phyloP scores from a whole-genome alignment of 2,329 filamentous ascomycete genomes.

The Monosporascus sp. region DNA sequence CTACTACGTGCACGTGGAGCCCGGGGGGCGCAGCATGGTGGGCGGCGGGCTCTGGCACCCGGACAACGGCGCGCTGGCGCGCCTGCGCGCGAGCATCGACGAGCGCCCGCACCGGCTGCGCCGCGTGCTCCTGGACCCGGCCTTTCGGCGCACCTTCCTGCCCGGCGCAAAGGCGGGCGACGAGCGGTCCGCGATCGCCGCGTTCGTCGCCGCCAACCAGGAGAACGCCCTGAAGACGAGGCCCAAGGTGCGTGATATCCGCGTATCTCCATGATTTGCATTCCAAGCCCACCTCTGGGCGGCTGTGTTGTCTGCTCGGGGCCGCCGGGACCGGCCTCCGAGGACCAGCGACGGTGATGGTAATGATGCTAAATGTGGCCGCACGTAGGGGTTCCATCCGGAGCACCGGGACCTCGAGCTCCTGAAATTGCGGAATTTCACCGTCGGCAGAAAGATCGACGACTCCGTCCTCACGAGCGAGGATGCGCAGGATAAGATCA shows the following conservation, averaged over 20 bases:
- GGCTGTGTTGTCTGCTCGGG: too few species aligned
- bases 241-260: conserved; percentile 61
- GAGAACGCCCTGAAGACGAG: conserved; percentile 76
- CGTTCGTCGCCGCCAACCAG: conserved; percentile 66
- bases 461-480: conserved; percentile 60
- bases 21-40: conserved; percentile 64
- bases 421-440: conserved; percentile 75
- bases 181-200: conserved; percentile 49
- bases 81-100: conserved; percentile 71
- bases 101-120: conserved; percentile 66
- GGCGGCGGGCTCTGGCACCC: conserved; percentile 82
- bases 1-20: conserved; percentile 83
- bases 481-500: conserved; percentile 60
- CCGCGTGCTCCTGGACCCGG: conserved; percentile 54
- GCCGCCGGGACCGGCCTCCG: too few species aligned
- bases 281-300: too few species aligned
- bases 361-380: not conserved
- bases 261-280: too few species aligned
- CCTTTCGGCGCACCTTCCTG: conserved; percentile 62
- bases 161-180: conserved; percentile 48
- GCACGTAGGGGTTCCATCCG: conserved; percentile 61
- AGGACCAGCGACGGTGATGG: not conserved
- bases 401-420: conserved; percentile 77
- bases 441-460: conserved; percentile 59
- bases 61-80: conserved; percentile 58